Evolutionary conservation across 495 filamentous ascomycete genomes (phyloP), one percentile per base, ranked within the genome.

Genomic region (Talaromyces thailandensis): DNA sequence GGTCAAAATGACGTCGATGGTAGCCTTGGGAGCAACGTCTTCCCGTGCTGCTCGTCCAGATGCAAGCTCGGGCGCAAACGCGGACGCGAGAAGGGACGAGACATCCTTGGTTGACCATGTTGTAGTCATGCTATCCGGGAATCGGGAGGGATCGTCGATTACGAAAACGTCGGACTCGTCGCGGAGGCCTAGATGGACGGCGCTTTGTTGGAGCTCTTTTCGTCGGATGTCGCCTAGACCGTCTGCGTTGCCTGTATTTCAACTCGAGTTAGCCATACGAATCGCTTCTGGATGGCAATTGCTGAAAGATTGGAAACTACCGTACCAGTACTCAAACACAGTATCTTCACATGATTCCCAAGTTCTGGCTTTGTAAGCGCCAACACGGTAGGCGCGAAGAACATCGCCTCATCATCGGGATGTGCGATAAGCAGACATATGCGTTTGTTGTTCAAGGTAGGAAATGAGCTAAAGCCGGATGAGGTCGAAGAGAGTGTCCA

Each of bases 401-500:
- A 98, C 94, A 98, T 98, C 66, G 94, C 95, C 78, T 98, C 94
- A 64, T 98, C 94, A 73, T 98, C 94, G 0, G 94, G 94, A 74
- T 98, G 94, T 4, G 94, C 94, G 71, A 98, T 98, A 40, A 98
- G 79, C 28, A 98, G 81, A 68, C 88, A 88, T 64, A 96, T 90
- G 64, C 88, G 81, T 77, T 95, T 92, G 76, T 88, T 86, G 62
- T 78, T 77, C 62, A 96, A 79, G 59, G 73, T 83, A 0, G 91
- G 90, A 67, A 92, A 89, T 28, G 83, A 80, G 66, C 73, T 87
- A 76, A 68, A 92, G 64, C 61, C 90, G 77, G 65, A 94, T 63
- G 68, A 85, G 70, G 76, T 81, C 63, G 73, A 82, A 62, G 71
- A 83, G 67, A 75, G 72, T 24, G 73, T 77, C 75, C 79, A 81